Conservation (phyloP, 2,329 filamentous ascomycete species). For the Fonsecaea pedrosoi region DNA sequence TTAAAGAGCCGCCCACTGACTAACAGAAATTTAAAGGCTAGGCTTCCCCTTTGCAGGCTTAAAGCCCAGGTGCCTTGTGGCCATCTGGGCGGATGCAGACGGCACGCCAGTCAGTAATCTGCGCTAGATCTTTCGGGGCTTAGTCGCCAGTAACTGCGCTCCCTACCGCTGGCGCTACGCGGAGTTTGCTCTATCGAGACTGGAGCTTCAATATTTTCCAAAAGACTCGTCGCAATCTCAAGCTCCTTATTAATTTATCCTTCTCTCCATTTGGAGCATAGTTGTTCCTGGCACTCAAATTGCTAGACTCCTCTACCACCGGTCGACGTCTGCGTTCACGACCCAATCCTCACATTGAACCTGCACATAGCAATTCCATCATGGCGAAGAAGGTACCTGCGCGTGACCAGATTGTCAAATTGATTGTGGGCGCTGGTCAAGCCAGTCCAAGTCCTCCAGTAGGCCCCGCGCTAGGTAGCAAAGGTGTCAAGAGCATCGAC, state of each 20-base stretch:
- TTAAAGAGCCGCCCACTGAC: constrained; percentile 6
- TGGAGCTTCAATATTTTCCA: constrained; percentile 18
- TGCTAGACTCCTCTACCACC: background rate
- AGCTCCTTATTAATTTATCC: background rate
- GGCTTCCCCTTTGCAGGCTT: constrained; percentile 5
- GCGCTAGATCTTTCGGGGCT: constrained; percentile 12
- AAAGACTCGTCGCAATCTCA: constrained; percentile 4
- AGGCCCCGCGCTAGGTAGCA: constrained; percentile 92
- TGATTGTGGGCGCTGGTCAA: constrained; percentile 95
- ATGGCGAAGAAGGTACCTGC: constrained; percentile 62
- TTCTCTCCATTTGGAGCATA: background rate
- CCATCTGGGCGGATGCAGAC: constrained; percentile 8
- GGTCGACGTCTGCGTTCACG: background rate
- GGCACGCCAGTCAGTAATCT: constrained; percentile 12
- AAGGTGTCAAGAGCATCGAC: constrained; percentile 99
- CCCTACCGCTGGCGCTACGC: background rate
- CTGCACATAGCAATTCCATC: constrained; percentile 26
- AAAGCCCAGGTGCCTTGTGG: background rate
- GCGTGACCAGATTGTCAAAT: constrained; percentile 83
- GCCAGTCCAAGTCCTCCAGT: constrained; percentile 94
- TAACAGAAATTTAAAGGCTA: constrained; percentile 8
- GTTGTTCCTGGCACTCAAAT: background rate
- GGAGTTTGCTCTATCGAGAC: constrained; percentile 7
- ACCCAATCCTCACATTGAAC: background rate
- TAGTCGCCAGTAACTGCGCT: constrained; percentile 12